Conservation (phyloP, 306 rosid genomes). For the Trifolium pratense region DNA sequence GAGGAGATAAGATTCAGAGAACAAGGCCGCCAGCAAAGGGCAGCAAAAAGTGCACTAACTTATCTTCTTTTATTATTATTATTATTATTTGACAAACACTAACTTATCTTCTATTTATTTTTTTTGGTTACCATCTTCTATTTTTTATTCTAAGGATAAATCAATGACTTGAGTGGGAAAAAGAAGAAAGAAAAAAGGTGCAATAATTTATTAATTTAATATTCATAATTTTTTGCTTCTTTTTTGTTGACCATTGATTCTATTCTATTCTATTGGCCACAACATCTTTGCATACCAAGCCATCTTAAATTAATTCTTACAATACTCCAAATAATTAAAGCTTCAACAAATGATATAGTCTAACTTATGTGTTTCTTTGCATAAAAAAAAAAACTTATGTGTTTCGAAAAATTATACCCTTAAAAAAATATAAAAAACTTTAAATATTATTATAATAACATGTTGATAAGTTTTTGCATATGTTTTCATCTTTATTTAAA, state of each 20-base stretch:
- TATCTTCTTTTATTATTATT: not conserved
- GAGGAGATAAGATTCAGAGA: slow-evolving; percentile 14
- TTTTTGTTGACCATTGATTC: slow-evolving; percentile 32
- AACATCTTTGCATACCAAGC: not conserved
- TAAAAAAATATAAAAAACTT: no score
- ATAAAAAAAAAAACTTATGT: no score
- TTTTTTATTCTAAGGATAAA: not conserved
- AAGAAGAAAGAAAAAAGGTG: slow-evolving; percentile 18
- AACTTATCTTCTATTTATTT: no score
- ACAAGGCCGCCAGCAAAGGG: slow-evolving; percentile 1
- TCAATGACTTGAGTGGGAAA: slow-evolving; percentile 11
- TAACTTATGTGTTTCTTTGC: no score
- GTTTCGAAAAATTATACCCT: no score
- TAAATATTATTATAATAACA: no score
- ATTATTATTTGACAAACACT: no score
- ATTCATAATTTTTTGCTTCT: slow-evolving; percentile 24
- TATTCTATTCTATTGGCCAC: not conserved
- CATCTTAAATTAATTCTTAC: not conserved
- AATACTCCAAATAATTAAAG: no score
- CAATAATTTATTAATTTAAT: slow-evolving; percentile 6
- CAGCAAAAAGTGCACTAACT: slow-evolving; percentile 17
- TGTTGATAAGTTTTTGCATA: no score
- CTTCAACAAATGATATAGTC: no score
- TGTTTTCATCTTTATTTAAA: no score
- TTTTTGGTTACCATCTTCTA: no score